Conservation (phyloP, 2,329 filamentous ascomycete species). For the Aspergillus terreus region DNA sequence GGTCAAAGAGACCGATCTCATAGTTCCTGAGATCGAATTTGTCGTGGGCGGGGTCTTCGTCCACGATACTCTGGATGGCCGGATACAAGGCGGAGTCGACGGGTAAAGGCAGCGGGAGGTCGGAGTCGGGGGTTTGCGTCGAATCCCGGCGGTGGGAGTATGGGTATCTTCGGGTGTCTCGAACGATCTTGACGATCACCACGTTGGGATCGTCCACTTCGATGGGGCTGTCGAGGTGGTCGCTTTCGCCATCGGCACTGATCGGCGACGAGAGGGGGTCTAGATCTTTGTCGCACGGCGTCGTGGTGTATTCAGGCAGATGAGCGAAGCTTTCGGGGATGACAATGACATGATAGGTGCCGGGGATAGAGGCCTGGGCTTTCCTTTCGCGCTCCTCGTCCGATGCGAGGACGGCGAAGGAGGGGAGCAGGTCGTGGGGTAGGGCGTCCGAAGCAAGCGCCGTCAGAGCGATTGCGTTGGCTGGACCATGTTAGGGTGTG, state of each 20-base stretch:
- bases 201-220: conserved; percentile 44
- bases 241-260: conserved; percentile 26
- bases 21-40: conserved; percentile 20
- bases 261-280: conserved; percentile 22
- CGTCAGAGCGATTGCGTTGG: not conserved
- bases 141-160: conserved; percentile 28
- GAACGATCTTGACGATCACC: conserved; percentile 49
- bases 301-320: conserved; percentile 49
- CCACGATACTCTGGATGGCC: conserved; percentile 18
- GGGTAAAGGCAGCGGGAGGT: conserved; percentile 26
- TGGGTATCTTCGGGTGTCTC: conserved; percentile 40
- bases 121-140: conserved; percentile 34
- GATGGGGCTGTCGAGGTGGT: conserved; percentile 18
- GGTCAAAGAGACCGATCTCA: conserved; percentile 33
- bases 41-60: conserved; percentile 12
- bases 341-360: conserved; percentile 54
- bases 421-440: conserved; percentile 48
- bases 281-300: conserved; percentile 22
- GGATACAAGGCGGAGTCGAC: conserved; percentile 20
- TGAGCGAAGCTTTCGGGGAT: conserved; percentile 53
- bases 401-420: conserved; percentile 50
- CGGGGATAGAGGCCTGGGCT: conserved; percentile 48
- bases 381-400: conserved; percentile 59
- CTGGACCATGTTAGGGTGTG: conserved; percentile 14
- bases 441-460: conserved; percentile 22